Evolutionary conservation across 768 basidiomycete species (phyloP), one percentile per base, ranked within the genome.

Genomic region (Gloeostereum incarnatum): DNA sequence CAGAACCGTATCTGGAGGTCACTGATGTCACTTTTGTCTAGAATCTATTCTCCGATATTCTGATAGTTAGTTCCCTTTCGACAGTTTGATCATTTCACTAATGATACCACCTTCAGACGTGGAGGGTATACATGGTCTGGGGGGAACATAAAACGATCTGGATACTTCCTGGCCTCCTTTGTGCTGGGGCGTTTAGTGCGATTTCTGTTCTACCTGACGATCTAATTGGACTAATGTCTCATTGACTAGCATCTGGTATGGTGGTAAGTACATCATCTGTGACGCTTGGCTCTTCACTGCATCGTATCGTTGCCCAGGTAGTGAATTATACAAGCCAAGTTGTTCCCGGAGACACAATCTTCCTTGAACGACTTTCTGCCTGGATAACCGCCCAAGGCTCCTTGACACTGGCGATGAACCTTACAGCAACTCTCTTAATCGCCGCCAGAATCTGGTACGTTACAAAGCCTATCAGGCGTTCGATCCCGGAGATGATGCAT

Each of bases 111-210:
- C 33, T 11, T 13, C 24, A 37, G 36, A 25, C 22, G 20, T 37
- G 36, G 36, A 18, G 36, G 8, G 36, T 37, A 13, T 37, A 37
- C 22, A n/a, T 37, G 18, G 36, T 37, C 13, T 37, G 36, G 36
- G 36, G 21, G 13, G 24, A 18, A 6, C 17, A 18, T n/a, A 2
- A 16, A 5, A 3, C 9, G 2, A 37, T 37, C 24, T 13, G 20
- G 2, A 22, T 37, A n/a, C 20, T 37, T n/a, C 36, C 36, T n/a
- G 36, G 8, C 6, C 10, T 24, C n/a, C 16, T 37, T 3, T 26
- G 18, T 37, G 21, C 36, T n/a, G 21, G 20, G 16, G 16, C n/a
- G 5, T 37, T 37, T 23, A 24, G 36, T 37, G 21, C 8, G 24
- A 21, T 3, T 17, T 16, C n/a, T 35, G n/a, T 35, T 17, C 6